Evolutionary conservation across 2,329 filamentous ascomycete genomes (phyloP).

Genomic region (Phaeosphaeriaceae sp.): DNA sequence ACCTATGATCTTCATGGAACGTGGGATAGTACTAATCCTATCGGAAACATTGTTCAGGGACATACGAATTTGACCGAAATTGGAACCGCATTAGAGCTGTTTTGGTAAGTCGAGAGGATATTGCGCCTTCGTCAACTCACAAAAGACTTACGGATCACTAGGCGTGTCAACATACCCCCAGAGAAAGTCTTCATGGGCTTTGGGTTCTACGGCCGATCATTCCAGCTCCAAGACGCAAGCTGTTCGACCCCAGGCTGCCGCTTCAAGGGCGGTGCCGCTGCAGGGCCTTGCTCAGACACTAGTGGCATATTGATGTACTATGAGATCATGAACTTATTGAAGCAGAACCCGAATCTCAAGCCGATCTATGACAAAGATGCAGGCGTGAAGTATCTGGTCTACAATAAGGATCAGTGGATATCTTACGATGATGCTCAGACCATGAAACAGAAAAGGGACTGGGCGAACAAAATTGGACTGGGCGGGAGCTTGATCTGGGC

Average conservation of each 20-base stretch:
- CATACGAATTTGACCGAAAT: constrained; percentile 59
- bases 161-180: constrained; percentile 48
- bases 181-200: constrained; percentile 52
- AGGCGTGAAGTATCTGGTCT: no score
- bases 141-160: background rate
- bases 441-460: no score
- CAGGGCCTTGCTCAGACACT: no score
- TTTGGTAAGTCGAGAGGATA: constrained; percentile 43
- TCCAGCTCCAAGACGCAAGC: constrained; percentile 24
- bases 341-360: no score
- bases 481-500: no score
- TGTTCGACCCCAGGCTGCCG: constrained; percentile 11
- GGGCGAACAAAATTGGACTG: no score
- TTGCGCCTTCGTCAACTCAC: background rate
- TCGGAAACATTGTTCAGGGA: constrained; percentile 32
- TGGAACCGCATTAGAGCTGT: constrained; percentile 47
- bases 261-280: no score
- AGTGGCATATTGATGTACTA: no score
- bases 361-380: no score
- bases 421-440: no score
- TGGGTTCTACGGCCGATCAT: constrained; percentile 53
- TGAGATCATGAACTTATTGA: no score
- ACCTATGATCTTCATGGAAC: constrained; percentile 54
- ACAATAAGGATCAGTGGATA: no score
- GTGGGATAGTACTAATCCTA: constrained; percentile 45